These are phyloP conservation scores for Biscogniauxia sp. DNA, from an alignment of 2,329 filamentous ascomycete species.

Conservation along the genomic window DNA sequence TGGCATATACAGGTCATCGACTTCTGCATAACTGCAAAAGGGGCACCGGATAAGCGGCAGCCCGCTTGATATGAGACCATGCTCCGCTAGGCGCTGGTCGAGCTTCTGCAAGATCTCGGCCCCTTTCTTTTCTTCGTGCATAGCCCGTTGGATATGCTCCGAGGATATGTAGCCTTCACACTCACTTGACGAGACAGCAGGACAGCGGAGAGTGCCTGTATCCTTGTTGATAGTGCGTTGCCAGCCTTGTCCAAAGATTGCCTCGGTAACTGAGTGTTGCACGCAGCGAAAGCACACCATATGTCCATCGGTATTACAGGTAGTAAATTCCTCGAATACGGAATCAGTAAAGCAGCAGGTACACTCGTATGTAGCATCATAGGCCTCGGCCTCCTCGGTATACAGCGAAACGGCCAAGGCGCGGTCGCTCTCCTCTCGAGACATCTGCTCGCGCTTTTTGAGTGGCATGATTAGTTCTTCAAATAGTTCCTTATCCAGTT, in stretches of 20 bases:
- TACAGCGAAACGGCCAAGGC: slow-evolving; percentile 54
- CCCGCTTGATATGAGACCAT: slow-evolving; percentile 69
- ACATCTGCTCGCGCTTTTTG: slow-evolving; percentile 40
- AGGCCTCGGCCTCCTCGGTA: slow-evolving; percentile 56
- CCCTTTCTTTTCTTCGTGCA: slow-evolving; percentile 67
- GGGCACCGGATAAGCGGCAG: slow-evolving; percentile 80
- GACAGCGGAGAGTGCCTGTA: slow-evolving; percentile 73
- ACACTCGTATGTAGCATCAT: slow-evolving; percentile 64
- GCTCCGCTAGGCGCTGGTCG: slow-evolving; percentile 74
- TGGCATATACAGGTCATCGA: slow-evolving; percentile 72
- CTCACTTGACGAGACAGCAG: slow-evolving; percentile 69
- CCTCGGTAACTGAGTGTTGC: slow-evolving; percentile 76
- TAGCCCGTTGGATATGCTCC: slow-evolving; percentile 68
- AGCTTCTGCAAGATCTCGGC: slow-evolving; percentile 71
- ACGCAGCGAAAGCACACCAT: slow-evolving; percentile 82
- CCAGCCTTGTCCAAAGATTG: slow-evolving; percentile 92
- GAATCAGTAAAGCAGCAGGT: slow-evolving; percentile 73
- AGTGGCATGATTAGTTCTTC: slow-evolving; percentile 55
- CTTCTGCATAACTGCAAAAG: slow-evolving; percentile 88
- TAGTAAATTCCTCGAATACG: slow-evolving; percentile 70
- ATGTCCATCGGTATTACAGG: slow-evolving; percentile 68
- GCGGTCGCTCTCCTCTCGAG: slow-evolving; percentile 51
- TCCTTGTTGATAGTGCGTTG: slow-evolving; percentile 71
- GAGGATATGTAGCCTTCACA: slow-evolving; percentile 73
- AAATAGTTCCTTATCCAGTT: slow-evolving; percentile 63